phyloP scores from a whole-genome alignment of 2,329 filamentous ascomycete genomes.

The Hypoxylon sp. region DNA sequence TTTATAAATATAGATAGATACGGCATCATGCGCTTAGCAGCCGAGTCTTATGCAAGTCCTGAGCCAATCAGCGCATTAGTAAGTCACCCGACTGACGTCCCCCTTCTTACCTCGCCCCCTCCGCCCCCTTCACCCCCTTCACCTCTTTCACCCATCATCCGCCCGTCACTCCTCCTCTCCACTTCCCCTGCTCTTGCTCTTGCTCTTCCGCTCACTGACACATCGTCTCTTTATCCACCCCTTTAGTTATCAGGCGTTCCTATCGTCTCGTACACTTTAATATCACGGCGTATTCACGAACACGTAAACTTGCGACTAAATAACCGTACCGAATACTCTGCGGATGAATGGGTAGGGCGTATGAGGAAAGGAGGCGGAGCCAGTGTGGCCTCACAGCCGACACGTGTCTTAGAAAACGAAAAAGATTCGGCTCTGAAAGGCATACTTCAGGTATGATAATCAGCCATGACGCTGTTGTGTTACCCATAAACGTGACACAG shows the following conservation, averaged over 20 bases:
- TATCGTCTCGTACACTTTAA: too few relatives aligned
- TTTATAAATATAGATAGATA: background rate
- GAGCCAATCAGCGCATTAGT: background rate
- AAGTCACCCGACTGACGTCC: background rate
- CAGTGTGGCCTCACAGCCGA: background rate
- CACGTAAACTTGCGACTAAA: too few relatives aligned
- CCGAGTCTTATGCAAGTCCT: background rate
- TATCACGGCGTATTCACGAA: too few relatives aligned
- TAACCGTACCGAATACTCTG: too few relatives aligned
- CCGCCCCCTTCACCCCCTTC: background rate
- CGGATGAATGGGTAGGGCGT: too few relatives aligned
- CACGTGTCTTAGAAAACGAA: background rate
- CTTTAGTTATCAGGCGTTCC: too few relatives aligned
- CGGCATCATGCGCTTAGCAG: background rate
- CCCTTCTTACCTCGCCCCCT: background rate
- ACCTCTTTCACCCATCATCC: too few relatives aligned
- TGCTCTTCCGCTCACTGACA: too few relatives aligned
- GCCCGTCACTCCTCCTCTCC: too few relatives aligned
- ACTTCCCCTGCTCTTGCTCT: too few relatives aligned
- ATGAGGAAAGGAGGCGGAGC: too few relatives aligned
- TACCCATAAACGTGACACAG: background rate
- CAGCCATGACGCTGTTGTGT: background rate
- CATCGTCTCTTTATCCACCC: too few relatives aligned
- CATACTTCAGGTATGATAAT: background rate
- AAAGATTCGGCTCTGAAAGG: background rate